Evolutionary conservation across 163 green algal genomes (phyloP), one percentile per base, ranked within the genome.

Genomic region (Chlorella variabilis): DNA sequence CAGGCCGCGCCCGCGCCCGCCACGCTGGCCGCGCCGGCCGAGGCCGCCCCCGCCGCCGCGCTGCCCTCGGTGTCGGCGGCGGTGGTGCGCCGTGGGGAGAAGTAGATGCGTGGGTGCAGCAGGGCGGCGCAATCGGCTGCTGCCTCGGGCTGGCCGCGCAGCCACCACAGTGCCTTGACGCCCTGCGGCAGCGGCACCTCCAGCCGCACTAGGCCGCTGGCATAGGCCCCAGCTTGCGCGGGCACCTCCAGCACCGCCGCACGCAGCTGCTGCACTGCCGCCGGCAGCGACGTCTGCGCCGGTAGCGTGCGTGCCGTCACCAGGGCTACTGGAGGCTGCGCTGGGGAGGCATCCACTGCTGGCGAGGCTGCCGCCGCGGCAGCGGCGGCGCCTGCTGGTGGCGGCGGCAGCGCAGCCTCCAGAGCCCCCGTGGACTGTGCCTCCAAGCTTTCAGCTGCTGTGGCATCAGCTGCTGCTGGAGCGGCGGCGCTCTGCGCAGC

Each of bases 1-100:
- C 94, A 96, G 1, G 94, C 94, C 31, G 92, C 89, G 6, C 94
- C 94, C 5, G 91, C 84, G 7, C 93, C 93, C 71, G 93, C 91
- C 20, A 94, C 77, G 31, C 89, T 87, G 23, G 66, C 81, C 73
- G 85, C 90, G 18, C 92, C 93, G 4, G 81, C 84, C 0, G 78
- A 78, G 0, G 81, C 82, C 2, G 77, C 80, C 42, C 91, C 90
- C 4, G 93, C 93, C 5, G 79, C 81, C 1, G 58, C 71, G 33
- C 84, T 88, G 38, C 84, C 87, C 1, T 84, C 86, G 0, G 93
- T 96, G 79, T 92, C 88, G 2, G 93, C 90, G 0, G 93, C 91
- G 3, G 92, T 92, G 36, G 91, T 94, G 69, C 89, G 85, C 1
- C 94, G 84, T 0, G 90, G 89, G 8, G 91, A 96, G 83, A 97